Base-by-base conservation (phyloP, 495 filamentous ascomycete species). In the Poronia punctata region DNA sequence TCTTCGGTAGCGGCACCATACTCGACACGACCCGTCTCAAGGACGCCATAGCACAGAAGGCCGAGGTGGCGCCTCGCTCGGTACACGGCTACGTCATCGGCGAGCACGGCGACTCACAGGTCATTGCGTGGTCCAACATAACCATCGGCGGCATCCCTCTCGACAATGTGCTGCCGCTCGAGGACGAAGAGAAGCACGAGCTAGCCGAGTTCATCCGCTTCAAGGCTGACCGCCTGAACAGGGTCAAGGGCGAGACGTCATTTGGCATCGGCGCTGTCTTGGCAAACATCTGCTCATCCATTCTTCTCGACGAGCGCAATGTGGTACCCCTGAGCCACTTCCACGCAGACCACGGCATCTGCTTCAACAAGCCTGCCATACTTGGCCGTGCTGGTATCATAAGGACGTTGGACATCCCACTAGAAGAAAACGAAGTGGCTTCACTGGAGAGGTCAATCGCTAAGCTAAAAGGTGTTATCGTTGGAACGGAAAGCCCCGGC, bases 1-100 rank as follows among this genome's bases (percentile, higher is more conserved):
- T 71, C 15, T 27, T 71, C 15, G 67, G 67, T 3, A 56, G 59
- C 7, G 67, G 67, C 8, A 69, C 66, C 0, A 57, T 57, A 35
- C 53, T 69, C 3, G 63, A 69, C 37, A 62, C 64, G 1, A 56
- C 59, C 1, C 40, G 66, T n/a, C 39, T 73, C 7, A 54, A 58
- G 2, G 53, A 50, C 4, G 31, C 68, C 11, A 23, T 72, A 28
- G 66, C 64, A 2, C 49, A 64, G 18, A 62, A 63, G 36, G 30
- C 52, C 4, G 56, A 66, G 62, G 49, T 64, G 18, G 46, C 62
- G 9, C 38, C 49, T 20, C 59, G 45, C 20, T 62, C 64, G 6
- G 61, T 71, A 25, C 53, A 69, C 39, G 43, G 62, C 0, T 59
- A 60, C 36, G 62, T 69, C 4, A 19, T 74, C 18, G 70, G 70